A percentile compares a stretch with the other conserved stretches of the same genome.
These are phyloP conservation scores for Diaporthe batatas DNA, from an alignment of 2,329 filamentous ascomycete genomes.

Conservation along the genomic window DNA sequence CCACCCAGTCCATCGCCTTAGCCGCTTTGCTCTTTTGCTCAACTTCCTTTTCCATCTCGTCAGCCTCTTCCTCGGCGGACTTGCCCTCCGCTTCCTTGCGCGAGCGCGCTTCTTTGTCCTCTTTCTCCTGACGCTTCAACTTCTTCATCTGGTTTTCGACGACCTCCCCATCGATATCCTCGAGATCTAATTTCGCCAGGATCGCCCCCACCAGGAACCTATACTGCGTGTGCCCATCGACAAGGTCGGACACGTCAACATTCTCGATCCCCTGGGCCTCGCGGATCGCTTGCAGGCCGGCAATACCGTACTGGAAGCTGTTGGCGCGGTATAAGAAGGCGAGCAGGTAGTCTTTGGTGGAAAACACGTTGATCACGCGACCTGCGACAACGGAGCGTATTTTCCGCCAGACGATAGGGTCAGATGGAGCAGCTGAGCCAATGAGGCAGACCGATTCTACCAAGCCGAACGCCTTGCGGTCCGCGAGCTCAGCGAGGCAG, in stretches of 20 bases:
- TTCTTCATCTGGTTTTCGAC: constrained; percentile 41
- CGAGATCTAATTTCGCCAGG: constrained; percentile 47
- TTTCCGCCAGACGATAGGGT: constrained; percentile 78
- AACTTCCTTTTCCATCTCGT: constrained; percentile 40
- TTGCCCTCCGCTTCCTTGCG: constrained; percentile 36
- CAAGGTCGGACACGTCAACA: constrained; percentile 64
- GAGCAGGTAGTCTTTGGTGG: constrained; percentile 87
- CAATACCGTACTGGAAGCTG: constrained; percentile 84
- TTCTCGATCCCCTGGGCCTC: constrained; percentile 76
- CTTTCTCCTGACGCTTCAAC: constrained; percentile 40
- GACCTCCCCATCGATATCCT: constrained; percentile 37
- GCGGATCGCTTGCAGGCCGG: constrained; percentile 81
- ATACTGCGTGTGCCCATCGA: constrained; percentile 57
- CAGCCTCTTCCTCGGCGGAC: constrained; percentile 38
- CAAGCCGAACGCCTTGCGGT: constrained; percentile 84
- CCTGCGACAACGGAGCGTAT: constrained; percentile 85
- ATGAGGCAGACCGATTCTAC: constrained; percentile 88
- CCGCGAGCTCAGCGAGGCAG: constrained; percentile 82
- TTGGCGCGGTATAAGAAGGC: constrained; percentile 89
- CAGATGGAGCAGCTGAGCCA: constrained; percentile 82
- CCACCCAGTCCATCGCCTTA: constrained; percentile 34
- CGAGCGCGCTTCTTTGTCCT: constrained; percentile 38
- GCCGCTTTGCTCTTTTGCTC: constrained; percentile 24
- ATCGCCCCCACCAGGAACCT: constrained; percentile 63
- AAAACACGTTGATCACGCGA: constrained; percentile 88